Conservation (phyloP, 352 stramenopile species). For the Globisporangium orthogonon region DNA sequence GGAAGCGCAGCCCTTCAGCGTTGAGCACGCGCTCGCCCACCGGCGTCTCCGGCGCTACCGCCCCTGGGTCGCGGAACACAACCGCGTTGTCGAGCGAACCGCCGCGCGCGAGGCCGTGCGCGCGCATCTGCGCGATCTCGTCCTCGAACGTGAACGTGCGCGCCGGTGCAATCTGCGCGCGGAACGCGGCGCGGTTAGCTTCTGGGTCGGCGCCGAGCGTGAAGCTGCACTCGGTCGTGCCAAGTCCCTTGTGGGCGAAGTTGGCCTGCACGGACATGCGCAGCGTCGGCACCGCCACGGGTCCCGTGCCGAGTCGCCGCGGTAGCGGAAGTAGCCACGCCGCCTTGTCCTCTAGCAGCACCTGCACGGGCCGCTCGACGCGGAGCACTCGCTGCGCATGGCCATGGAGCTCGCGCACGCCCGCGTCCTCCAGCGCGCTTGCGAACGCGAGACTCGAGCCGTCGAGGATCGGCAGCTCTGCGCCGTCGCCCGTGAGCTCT, state of each 20-base stretch:
- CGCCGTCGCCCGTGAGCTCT: conserved; percentile 13
- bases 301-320: conserved; percentile 5
- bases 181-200: conserved; percentile 22
- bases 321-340: conserved; percentile 61
- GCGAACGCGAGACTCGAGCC: conserved; percentile 49
- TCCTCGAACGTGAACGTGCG: conserved; percentile 75
- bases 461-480: conserved; percentile 64
- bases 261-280: conserved; percentile 63
- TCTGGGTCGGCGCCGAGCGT: conserved; percentile 25
- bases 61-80: conserved; percentile 30
- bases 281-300: conserved; percentile 24
- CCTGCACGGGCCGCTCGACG: conserved; percentile 48
- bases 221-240: conserved; percentile 34
- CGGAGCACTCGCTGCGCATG: conserved; percentile 22
- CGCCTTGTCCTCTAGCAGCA: conserved; percentile 53
- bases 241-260: conserved; percentile 53
- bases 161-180: conserved; percentile 31
- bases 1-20: conserved; percentile 39
- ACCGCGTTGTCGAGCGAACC: conserved; percentile 63
- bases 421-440: conserved; percentile 25
- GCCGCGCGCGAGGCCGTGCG: conserved; percentile 40
- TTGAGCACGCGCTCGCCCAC: conserved; percentile 26
- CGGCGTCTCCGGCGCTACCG: neutral
- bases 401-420: conserved; percentile 22
- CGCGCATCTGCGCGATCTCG: conserved; percentile 54